Evolutionary conservation across 208 protist genomes (phyloP).

Genomic region (Trypanosomatidae sp.): DNA sequence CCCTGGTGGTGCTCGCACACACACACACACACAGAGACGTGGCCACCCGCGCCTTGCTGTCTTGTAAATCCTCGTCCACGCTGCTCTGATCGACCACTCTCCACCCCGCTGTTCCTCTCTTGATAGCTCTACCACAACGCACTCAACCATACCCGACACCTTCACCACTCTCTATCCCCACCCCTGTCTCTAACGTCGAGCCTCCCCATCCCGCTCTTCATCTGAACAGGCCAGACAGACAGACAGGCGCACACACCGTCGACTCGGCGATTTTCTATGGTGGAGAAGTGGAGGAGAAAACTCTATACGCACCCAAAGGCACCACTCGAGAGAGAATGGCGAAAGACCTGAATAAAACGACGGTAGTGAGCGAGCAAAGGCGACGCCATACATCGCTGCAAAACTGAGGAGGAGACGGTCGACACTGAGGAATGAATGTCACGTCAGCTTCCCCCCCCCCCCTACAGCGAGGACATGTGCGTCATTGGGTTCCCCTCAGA

Average conservation of each 20-base stretch:
- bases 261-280: not conserved
- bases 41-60: not conserved
- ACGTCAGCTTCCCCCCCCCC: not conserved
- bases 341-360: too few species aligned
- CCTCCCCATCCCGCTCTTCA: not conserved
- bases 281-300: too few species aligned
- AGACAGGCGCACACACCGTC: not conserved
- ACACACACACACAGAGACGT: not conserved
- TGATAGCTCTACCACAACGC: not conserved
- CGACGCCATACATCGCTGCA: not conserved
- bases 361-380: not conserved
- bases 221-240: not conserved
- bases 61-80: not conserved
- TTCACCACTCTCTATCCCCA: too few species aligned
- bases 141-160: not conserved
- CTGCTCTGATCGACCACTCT: not conserved
- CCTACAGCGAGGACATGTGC: not conserved
- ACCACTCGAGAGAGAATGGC: not conserved
- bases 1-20: not conserved
- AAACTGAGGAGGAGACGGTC: not conserved
- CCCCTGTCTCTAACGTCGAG: not conserved
- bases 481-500: not conserved
- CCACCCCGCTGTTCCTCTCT: not conserved
- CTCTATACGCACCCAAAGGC: not conserved
- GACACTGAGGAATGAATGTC: not conserved